Percentiles rank a stretch among this genome's conserved stretches.
phyloP scores from a whole-genome alignment of 768 basidiomycete genomes.

The Suillus placidus region DNA sequence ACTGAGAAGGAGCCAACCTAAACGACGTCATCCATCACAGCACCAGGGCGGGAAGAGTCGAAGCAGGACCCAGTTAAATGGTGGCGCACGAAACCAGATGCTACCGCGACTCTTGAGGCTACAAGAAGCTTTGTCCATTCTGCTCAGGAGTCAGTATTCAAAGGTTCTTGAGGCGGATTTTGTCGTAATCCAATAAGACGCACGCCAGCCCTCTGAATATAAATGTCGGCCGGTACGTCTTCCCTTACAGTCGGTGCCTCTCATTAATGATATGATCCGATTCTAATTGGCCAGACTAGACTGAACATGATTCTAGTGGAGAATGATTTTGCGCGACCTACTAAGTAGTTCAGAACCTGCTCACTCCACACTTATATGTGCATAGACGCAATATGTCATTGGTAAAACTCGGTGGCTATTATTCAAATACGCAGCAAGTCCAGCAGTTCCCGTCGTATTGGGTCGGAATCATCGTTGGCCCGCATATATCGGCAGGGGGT shows the following conservation, averaged over 20 bases:
- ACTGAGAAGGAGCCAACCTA: not conserved
- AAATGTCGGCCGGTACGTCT: not conserved
- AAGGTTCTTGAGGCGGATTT: not conserved
- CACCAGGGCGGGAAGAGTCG: fast-evolving
- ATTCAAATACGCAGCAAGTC: too few relatives aligned
- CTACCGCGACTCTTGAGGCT: not conserved
- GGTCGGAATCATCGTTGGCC: too few relatives aligned
- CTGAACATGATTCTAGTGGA: too few relatives aligned
- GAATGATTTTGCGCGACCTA: too few relatives aligned
- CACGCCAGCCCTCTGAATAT: not conserved
- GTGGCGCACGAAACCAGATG: not conserved
- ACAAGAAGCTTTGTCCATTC: not conserved
- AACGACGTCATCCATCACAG: not conserved
- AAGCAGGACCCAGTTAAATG: not conserved
- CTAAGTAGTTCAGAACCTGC: too few relatives aligned
- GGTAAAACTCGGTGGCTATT: too few relatives aligned
- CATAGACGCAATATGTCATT: too few relatives aligned
- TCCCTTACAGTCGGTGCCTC: not conserved
- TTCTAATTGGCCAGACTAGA: too few relatives aligned
- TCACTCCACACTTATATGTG: too few relatives aligned
- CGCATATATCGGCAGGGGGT: too few relatives aligned
- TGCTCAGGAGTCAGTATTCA: not conserved
- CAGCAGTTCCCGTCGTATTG: too few relatives aligned
- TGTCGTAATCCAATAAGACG: not conserved
- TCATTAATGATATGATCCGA: too few relatives aligned